Evolutionary conservation across 2,329 filamentous ascomycete species (phyloP).

Genomic region (Colletotrichum higginsianum): DNA sequence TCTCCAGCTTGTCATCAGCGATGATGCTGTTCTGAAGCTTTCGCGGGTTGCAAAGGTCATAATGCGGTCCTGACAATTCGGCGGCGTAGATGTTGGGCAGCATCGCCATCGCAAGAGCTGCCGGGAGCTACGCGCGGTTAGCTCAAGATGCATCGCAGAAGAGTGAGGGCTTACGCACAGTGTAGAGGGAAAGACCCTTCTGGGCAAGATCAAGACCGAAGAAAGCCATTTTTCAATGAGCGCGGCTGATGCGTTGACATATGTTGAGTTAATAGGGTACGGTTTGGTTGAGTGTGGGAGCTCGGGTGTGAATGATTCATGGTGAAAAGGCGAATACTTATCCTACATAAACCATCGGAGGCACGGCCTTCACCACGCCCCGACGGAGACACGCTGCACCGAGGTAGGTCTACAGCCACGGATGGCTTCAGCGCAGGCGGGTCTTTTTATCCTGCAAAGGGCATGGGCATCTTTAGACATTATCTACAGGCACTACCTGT

Average conservation of each 20-base stretch:
- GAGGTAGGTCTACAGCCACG: background rate
- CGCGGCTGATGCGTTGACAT: background rate
- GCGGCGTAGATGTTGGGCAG: conserved; percentile 55
- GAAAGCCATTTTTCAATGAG: conserved; percentile 40
- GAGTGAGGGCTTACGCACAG: conserved; percentile 45
- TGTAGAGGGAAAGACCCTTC: conserved; percentile 53
- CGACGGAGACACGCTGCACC: background rate
- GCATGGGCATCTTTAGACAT: background rate
- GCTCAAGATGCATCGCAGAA: background rate
- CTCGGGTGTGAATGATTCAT: background rate
- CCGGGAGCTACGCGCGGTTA: conserved; percentile 55
- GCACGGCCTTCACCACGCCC: background rate
- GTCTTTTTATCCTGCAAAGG: background rate
- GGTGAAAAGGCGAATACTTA: background rate
- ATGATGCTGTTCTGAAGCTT: conserved; percentile 49
- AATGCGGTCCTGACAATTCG: conserved; percentile 50
- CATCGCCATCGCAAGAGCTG: conserved; percentile 53
- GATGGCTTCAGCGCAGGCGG: background rate
- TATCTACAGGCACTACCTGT: background rate
- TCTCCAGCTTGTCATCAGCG: conserved; percentile 51
- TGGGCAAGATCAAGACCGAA: conserved; percentile 53
- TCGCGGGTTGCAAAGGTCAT: conserved; percentile 58
- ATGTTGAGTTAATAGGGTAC: background rate
- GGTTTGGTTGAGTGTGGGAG: background rate
- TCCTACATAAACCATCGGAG: background rate